phyloP scores from a whole-genome alignment of 2,329 filamentous ascomycete genomes.

The Claviceps lovelessii region DNA sequence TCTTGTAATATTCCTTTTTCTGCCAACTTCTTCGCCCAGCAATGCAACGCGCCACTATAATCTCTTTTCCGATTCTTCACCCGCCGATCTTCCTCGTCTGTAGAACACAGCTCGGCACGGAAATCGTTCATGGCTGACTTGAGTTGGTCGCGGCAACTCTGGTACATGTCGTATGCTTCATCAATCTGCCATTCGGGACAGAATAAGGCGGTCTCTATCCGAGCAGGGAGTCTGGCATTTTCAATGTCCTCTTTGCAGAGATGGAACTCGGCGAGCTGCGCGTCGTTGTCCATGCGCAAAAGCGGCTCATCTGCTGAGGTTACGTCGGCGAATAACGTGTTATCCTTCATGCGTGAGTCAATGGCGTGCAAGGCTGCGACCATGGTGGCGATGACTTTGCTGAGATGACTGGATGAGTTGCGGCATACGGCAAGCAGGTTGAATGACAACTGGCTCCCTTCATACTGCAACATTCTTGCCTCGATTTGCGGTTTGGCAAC shows the following conservation, averaged over 20 bases:
- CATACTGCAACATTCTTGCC: conserved; percentile 51
- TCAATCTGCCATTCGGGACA: conserved; percentile 5
- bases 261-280: conserved; percentile 17
- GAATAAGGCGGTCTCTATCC: conserved; percentile 7
- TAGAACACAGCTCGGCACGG: conserved; percentile 29
- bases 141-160: conserved; percentile 26
- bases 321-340: conserved; percentile 10
- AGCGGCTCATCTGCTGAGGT: conserved; percentile 10
- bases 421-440: conserved; percentile 62
- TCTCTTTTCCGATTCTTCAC: conserved; percentile 47
- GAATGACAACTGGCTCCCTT: conserved; percentile 55
- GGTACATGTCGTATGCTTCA: conserved; percentile 22
- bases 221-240: conserved; percentile 9
- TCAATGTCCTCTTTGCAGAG: conserved; percentile 14
- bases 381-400: conserved; percentile 29
- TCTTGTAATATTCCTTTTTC: conserved; percentile 46
- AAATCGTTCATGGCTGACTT: conserved; percentile 30
- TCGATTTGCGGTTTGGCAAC: conserved; percentile 51
- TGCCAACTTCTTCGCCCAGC: conserved; percentile 55
- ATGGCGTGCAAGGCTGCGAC: conserved; percentile 26
- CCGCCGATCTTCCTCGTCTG: conserved; percentile 35
- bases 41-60: conserved; percentile 53
- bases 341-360: conserved; percentile 16
- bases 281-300: conserved; percentile 11
- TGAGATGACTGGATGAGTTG: conserved; percentile 42